phyloP scores from a whole-genome alignment of 2,329 filamentous ascomycete genomes.

The Penicillium freii region DNA sequence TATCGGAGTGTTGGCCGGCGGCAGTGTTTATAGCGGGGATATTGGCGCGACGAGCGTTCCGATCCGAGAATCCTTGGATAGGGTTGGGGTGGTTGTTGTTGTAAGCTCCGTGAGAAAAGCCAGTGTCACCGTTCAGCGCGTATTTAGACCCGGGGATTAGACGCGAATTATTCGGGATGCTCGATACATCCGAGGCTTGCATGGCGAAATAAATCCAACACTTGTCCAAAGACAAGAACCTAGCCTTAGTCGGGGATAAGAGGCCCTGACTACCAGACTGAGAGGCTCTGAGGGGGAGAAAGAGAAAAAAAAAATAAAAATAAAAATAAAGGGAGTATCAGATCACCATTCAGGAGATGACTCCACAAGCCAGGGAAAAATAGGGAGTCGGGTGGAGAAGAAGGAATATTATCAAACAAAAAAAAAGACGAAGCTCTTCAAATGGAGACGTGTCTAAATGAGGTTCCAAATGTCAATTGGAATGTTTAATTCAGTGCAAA shows the following conservation, averaged over 20 bases:
- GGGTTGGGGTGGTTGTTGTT: constrained; percentile 68
- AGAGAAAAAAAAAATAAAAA: constrained; percentile 8
- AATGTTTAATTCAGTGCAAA: constrained; percentile 28
- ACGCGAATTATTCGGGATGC: constrained; percentile 58
- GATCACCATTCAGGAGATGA: constrained; percentile 24
- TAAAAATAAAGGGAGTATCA: constrained; percentile 53
- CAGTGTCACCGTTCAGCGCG: constrained; percentile 67
- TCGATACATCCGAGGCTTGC: constrained; percentile 74
- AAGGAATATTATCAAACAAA: constrained; percentile 15
- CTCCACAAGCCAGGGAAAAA: constrained; percentile 7
- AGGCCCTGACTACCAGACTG: constrained; percentile 6
- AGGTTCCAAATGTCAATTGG: constrained; percentile 29
- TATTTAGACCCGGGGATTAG: constrained; percentile 71
- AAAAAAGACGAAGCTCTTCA: constrained; percentile 22
- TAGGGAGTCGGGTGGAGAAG: constrained; percentile 4
- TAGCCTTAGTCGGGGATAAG: constrained; percentile 5
- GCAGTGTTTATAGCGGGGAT: constrained; percentile 92
- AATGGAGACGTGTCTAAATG: constrained; percentile 34
- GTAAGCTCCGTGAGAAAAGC: constrained; percentile 91
- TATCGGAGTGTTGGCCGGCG: constrained; percentile 61
- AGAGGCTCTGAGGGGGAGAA: constrained; percentile 1
- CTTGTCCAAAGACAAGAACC: constrained; percentile 19
- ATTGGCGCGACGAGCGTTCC: constrained; percentile 77
- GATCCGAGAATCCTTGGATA: constrained; percentile 77
- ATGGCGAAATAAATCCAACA: constrained; percentile 61